Percentiles rank a stretch among this genome's conserved stretches.
Evolutionary conservation across 305 asterid genomes (phyloP).

Genomic region (Fraxinus baroniana): DNA sequence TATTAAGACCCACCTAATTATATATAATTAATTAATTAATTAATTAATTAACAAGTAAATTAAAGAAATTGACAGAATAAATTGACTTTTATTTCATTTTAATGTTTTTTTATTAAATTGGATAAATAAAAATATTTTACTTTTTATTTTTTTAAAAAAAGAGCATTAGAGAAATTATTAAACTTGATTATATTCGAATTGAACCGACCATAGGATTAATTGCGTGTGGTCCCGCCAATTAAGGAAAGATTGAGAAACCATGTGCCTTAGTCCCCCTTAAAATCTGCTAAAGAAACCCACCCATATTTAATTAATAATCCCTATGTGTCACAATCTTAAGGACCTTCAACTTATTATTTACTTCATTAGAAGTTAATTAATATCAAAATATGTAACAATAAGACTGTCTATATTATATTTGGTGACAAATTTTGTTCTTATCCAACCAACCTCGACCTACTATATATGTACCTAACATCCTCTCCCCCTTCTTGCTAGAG

Average conservation of each 20-base stretch:
- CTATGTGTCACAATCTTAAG: constrained; percentile 31
- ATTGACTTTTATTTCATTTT: not conserved
- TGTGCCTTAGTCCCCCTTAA: constrained; percentile 45
- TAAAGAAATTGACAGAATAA: not conserved
- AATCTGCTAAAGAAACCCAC: constrained; percentile 29
- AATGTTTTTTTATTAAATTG: not conserved
- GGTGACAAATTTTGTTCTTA: constrained; percentile 26
- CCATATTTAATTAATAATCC: constrained; percentile 11
- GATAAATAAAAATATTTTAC: no score
- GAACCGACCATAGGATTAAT: constrained; percentile 28
- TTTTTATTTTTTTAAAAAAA: no score
- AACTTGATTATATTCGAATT: not conserved
- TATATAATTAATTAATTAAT: not conserved
- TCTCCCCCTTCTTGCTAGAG: constrained; percentile 12
- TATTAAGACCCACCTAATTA: not conserved
- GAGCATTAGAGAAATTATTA: not conserved
- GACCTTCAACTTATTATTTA: constrained; percentile 18
- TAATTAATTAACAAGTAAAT: not conserved
- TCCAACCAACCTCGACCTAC: constrained; percentile 19
- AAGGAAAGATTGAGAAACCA: constrained; percentile 35
- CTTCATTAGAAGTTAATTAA: not conserved
- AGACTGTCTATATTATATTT: constrained; percentile 21
- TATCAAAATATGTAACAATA: constrained; percentile 15
- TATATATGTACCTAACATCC: constrained; percentile 31
- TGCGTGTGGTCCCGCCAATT: constrained; percentile 34